Conservation (phyloP, 78 protist species). For the Dictyostelium firmibasis region DNA sequence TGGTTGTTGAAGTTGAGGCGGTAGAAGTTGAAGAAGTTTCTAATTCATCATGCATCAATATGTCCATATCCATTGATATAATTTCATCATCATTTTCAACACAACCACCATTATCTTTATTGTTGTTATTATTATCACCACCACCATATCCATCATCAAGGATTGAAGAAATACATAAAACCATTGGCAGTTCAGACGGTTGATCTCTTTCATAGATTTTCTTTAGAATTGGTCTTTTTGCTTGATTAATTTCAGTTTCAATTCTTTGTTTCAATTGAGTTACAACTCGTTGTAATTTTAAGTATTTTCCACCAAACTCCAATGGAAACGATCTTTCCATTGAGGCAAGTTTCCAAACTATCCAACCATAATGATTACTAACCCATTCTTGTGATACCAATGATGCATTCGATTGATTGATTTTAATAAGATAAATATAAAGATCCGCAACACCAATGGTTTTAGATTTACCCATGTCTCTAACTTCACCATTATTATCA, state of each 20-base stretch:
- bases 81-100: neutral
- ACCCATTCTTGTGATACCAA: constrained; percentile 62
- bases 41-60: neutral
- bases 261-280: constrained; percentile 48
- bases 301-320: constrained; percentile 31
- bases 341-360: constrained; percentile 85
- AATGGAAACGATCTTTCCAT: constrained; percentile 65
- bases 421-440: neutral
- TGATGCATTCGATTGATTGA: neutral
- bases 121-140: neutral
- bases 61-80: neutral
- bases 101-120: neutral
- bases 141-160: constrained; percentile 4
- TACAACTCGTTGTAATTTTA: constrained; percentile 12
- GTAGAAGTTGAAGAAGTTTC: neutral
- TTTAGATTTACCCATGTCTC: constrained; percentile 19
- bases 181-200: constrained; percentile 43
- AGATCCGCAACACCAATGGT: constrained; percentile 34
- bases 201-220: constrained; percentile 70
- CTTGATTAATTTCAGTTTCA: constrained; percentile 44
- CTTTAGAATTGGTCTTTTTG: constrained; percentile 27
- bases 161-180: constrained; percentile 74
- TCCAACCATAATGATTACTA: constrained; percentile 86
- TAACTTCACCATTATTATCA: neutral
- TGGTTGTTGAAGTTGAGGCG: neutral